These are phyloP conservation scores for Cochlearia excelsa DNA, from an alignment of 345 rosid species.

Conservation along the genomic window DNA sequence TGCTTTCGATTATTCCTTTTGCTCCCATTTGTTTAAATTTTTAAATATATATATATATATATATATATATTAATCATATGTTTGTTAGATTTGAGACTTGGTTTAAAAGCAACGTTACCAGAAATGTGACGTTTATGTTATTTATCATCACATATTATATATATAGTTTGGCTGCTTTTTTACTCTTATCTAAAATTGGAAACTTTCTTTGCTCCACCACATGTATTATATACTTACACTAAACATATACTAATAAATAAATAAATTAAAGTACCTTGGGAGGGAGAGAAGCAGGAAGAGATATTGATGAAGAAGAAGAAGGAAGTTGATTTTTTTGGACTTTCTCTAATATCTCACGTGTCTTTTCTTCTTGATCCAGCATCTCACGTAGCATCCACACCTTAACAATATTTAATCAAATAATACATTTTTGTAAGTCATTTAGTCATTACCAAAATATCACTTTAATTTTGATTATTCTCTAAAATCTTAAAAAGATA, in stretches of 20 bases:
- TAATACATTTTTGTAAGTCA: too few relatives aligned
- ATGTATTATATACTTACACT: not conserved
- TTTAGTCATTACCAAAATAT: too few relatives aligned
- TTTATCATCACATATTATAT: conserved; percentile 10
- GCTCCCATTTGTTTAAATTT: too few relatives aligned
- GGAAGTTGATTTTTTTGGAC: conserved; percentile 45
- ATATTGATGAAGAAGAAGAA: conserved; percentile 45
- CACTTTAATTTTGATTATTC: too few relatives aligned
- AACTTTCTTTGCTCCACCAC: conserved; percentile 12
- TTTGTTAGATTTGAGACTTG: conserved; percentile 13
- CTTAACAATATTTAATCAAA: conserved; percentile 33
- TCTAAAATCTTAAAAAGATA: too few relatives aligned
- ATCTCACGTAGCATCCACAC: conserved; percentile 65
- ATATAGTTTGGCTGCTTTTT: conserved; percentile 27
- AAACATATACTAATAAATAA: not conserved
- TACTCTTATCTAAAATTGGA: conserved; percentile 27
- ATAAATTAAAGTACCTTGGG: conserved; percentile 53
- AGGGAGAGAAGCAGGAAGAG: conserved; percentile 71
- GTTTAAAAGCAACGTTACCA: conserved; percentile 39
- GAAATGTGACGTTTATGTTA: conserved; percentile 18
- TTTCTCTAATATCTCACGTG: conserved; percentile 60
- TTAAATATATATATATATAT: too few relatives aligned
- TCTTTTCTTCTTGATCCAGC: conserved; percentile 78
- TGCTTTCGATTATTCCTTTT: too few relatives aligned
- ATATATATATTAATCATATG: too few relatives aligned